Base-by-base conservation (phyloP, 805 yeast genomes). In the Suhomyces canberraensis region DNA sequence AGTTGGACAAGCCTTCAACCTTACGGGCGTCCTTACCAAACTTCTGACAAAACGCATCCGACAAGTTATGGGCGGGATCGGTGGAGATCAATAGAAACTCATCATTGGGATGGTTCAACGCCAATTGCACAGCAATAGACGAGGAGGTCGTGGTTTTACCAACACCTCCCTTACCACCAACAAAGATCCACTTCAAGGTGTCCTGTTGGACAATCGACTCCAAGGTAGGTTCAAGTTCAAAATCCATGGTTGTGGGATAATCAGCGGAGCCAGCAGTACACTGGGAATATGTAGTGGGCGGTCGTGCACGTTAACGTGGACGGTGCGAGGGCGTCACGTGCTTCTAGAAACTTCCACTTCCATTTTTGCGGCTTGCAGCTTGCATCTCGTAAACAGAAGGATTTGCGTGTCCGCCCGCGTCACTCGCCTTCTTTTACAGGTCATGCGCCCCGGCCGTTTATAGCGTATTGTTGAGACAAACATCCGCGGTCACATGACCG, bases 151-250 rank as follows among this genome's bases (percentile, higher is more conserved):
- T 93, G 45, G 99, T 93, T 61, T 93, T 93, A 54, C 99, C 99
- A 19, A 93, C 99, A 65, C 99, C 99, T 61, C 99, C 99, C 71
- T 93, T 93, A 50, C 99, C 99, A 48, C 99, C 99, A 29, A 91
- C 98, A 55, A 93, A 93, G 45, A 93, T 83, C 99, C 99, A 93
- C 56, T 85, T 86, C 56, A 93, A 76, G 27, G 79, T 64, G 18
- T 83, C 86, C 43, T 76, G 80, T 19, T 64, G 47, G 36, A 84
- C 68, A 36, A 85, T 66, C 13, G 85, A 80, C 49, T 78, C 77
- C 46, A 85, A 71, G 28, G 83, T 80, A 45, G 91, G 88, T 47
- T 83, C 91, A 25, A 79, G 75, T 44, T 74, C 76, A 41, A 79
- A 72, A 45, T 81, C 86, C 77, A 66, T 67, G 16, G 22, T 20